phyloP scores from a whole-genome alignment of 2,329 filamentous ascomycete genomes.

The Ophiocordyceps camponoti-rufipedis region DNA sequence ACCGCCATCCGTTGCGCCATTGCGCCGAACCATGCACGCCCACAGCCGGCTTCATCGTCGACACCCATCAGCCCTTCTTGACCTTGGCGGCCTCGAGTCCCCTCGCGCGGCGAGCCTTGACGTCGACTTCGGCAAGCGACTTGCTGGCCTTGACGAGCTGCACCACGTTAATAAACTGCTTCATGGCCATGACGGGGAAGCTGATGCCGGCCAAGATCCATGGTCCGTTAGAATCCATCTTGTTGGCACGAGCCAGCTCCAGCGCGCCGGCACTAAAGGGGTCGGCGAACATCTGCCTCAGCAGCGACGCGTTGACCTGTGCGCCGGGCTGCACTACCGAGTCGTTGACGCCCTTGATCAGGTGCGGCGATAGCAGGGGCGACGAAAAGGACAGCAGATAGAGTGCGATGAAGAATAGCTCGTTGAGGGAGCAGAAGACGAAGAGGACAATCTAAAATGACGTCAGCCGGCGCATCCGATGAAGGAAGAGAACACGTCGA shows the following conservation, averaged over 20 bases:
- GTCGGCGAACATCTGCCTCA: conserved; percentile 64
- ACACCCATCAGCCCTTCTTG: conserved; percentile 11
- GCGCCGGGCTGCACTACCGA: conserved; percentile 41
- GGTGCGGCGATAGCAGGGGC: conserved; percentile 69
- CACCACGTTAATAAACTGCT: conserved; percentile 87
- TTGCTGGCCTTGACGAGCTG: conserved; percentile 86
- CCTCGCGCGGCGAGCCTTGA: conserved; percentile 36
- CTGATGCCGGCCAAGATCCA: conserved; percentile 65
- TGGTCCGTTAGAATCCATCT: conserved; percentile 53
- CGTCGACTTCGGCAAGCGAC: conserved; percentile 86
- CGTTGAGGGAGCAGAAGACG: conserved; percentile 75
- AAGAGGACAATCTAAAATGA: conserved; percentile 70
- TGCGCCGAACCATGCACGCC: neutral
- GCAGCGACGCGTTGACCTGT: conserved; percentile 49
- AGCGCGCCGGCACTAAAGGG: conserved; percentile 86
- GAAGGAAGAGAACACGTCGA: conserved; percentile 2
- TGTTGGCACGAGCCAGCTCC: conserved; percentile 85
- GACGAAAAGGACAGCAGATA: conserved; percentile 96
- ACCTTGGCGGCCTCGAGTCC: conserved; percentile 29
- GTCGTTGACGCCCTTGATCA: conserved; percentile 45
- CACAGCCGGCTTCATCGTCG: too few species aligned
- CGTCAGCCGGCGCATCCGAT: neutral
- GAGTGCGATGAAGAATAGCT: conserved; percentile 93
- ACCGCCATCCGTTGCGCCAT: neutral
- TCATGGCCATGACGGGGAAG: conserved; percentile 72